Percentiles rank a stretch among this genome's conserved stretches.
Conservation (phyloP, 768 basidiomycete genomes). For the Dendrothele bispora region DNA sequence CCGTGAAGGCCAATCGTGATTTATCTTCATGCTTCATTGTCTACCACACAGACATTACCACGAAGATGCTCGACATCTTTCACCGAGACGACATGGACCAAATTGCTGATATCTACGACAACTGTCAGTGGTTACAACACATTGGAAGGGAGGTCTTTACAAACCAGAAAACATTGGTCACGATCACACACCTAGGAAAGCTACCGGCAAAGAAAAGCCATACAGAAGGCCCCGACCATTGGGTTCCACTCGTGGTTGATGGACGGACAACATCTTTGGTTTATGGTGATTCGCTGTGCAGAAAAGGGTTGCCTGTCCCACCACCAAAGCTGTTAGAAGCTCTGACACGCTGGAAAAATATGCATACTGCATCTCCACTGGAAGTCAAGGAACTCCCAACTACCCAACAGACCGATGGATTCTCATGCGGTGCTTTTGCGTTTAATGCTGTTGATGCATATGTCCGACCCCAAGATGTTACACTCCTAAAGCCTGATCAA, state of each 20-base stretch:
- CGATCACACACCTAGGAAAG: not conserved
- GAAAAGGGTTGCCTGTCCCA: not conserved
- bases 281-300: not conserved
- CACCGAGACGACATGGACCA: too few species aligned
- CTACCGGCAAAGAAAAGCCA: not conserved
- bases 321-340: not conserved
- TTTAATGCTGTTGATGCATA: not conserved
- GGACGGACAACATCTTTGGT: not conserved
- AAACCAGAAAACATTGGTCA: not conserved
- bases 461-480: too few species aligned
- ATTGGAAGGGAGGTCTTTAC: not conserved
- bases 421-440: not conserved
- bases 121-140: not conserved
- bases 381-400: not conserved
- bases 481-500: too few species aligned
- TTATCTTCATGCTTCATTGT: not conserved
- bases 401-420: not conserved
- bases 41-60: not conserved
- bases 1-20: not conserved
- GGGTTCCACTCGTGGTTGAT: not conserved
- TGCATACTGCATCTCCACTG: not conserved
- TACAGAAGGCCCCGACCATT: not conserved
- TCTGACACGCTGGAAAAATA: not conserved
- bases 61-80: not conserved
- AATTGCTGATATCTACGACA: too few species aligned